Conservation (phyloP, 352 stramenopile species). For the Sclerospora graminicola region DNA sequence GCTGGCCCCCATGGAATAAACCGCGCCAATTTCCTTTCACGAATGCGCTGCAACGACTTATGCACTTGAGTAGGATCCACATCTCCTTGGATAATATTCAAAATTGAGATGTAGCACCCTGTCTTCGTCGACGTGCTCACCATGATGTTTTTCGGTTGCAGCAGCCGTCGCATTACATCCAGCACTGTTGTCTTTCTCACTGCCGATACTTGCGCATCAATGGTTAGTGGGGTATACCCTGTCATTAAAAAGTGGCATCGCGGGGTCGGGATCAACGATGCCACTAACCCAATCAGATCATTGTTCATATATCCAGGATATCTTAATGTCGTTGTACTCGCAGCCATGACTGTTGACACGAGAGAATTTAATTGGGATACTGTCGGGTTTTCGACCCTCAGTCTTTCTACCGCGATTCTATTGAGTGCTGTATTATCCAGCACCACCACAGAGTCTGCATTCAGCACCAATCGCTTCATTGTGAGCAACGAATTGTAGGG, state of each 20-base stretch:
- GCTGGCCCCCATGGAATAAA: slow-evolving; percentile 99
- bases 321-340: slow-evolving; percentile 95
- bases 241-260: slow-evolving; percentile 99
- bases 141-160: slow-evolving; percentile 99
- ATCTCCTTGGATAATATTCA: slow-evolving; percentile 99
- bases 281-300: slow-evolving; percentile 97
- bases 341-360: slow-evolving; percentile 98
- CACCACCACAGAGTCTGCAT: slow-evolving; percentile 98
- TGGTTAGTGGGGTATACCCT: slow-evolving; percentile 97
- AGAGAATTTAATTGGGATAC: slow-evolving; percentile 96
- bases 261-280: slow-evolving; percentile 96
- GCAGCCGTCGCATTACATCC: slow-evolving; percentile 96
- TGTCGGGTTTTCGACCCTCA: slow-evolving; percentile 94
- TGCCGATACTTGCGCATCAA: slow-evolving; percentile 84
- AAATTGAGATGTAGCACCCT: slow-evolving; percentile 98
- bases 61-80: slow-evolving; percentile 98
- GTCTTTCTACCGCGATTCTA: slow-evolving; percentile 89
- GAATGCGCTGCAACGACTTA: slow-evolving; percentile 97
- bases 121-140: slow-evolving; percentile 94
- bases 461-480: slow-evolving; percentile 96
- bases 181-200: slow-evolving; percentile 98
- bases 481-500: slow-evolving; percentile 99
- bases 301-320: slow-evolving; percentile 99
- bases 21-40: slow-evolving; percentile 92
- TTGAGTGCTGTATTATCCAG: slow-evolving; percentile 99